Conservation (phyloP, 2,329 filamentous ascomycete species). For the Thermothelomyces thermophilus region DNA sequence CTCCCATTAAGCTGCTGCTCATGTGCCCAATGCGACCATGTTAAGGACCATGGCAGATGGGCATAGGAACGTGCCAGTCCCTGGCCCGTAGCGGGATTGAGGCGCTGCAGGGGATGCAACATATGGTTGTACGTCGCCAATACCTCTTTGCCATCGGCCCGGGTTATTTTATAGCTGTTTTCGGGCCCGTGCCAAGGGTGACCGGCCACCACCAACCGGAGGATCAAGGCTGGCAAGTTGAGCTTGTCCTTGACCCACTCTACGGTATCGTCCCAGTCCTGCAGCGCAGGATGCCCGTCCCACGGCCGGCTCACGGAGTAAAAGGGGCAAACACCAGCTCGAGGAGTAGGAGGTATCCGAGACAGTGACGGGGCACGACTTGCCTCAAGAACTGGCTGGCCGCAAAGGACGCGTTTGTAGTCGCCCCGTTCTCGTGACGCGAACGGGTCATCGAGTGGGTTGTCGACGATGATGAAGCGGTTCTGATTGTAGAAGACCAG, state of each 20-base stretch:
- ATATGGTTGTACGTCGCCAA: not conserved
- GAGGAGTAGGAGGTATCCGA: conserved; percentile 1
- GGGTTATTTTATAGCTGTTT: not conserved
- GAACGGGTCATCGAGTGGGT: not conserved
- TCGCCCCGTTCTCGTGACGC: not conserved
- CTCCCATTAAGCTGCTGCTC: not conserved
- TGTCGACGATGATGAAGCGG: conserved; percentile 14
- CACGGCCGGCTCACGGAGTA: not conserved
- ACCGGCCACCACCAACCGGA: not conserved
- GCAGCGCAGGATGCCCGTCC: conserved; percentile 1
- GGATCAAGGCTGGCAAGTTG: conserved; percentile 2
- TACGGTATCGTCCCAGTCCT: conserved; percentile 2
- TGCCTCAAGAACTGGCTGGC: conserved; percentile 6
- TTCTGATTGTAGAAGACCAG: conserved; percentile 14
- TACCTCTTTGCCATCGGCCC: not conserved
- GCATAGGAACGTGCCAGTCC: conserved; percentile 2
- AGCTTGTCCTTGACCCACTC: not conserved
- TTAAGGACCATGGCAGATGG: not conserved
- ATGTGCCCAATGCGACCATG: not conserved
- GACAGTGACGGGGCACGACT: not conserved
- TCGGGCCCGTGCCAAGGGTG: not conserved
- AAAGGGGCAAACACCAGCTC: conserved; percentile 3
- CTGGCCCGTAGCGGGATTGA: not conserved
- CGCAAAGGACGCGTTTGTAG: not conserved
- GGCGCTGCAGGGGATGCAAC: not conserved